A percentile compares a stretch with the other conserved stretches of the same genome.
Evolutionary conservation across 2,329 filamentous ascomycete genomes (phyloP).

Genomic region (Verticillium nubilum): DNA sequence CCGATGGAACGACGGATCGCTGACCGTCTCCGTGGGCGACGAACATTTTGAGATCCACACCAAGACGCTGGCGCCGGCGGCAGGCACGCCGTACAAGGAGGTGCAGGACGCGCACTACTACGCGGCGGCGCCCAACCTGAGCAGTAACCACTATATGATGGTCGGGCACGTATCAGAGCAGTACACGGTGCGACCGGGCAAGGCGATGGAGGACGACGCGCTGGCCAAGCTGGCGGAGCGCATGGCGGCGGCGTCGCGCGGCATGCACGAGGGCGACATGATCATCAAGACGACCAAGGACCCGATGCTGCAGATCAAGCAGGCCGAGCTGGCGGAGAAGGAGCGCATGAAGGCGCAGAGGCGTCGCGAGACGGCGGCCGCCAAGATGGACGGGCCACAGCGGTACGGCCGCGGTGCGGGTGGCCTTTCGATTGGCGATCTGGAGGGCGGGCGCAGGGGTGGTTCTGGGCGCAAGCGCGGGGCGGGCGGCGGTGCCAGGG

Average conservation of each 20-base stretch:
- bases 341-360: conserved; percentile 64
- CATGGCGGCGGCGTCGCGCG: conserved; percentile 58
- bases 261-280: conserved; percentile 52
- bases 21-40: conserved; percentile 69
- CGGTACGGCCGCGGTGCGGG: conserved; percentile 42
- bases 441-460: conserved; percentile 56
- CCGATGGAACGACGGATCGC: conserved; percentile 73
- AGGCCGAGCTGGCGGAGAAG: conserved; percentile 70
- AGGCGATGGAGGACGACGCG: conserved; percentile 65
- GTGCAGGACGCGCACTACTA: conserved; percentile 72
- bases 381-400: conserved; percentile 56
- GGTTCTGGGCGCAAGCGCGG: conserved; percentile 48
- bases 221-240: conserved; percentile 62
- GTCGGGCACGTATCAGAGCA: conserved; percentile 73
- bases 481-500: conserved; percentile 40
- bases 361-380: conserved; percentile 61
- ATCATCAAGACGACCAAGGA: conserved; percentile 68
- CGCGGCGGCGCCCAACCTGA: conserved; percentile 64
- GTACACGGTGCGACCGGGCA: conserved; percentile 62
- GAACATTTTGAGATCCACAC: conserved; percentile 71
- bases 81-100: conserved; percentile 56
- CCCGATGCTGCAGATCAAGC: conserved; percentile 68
- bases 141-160: conserved; percentile 62
- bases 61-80: conserved; percentile 61
- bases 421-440: conserved; percentile 61